Base-by-base conservation (phyloP, 2,329 filamentous ascomycete species). In the Rugonectria rugulosa region DNA sequence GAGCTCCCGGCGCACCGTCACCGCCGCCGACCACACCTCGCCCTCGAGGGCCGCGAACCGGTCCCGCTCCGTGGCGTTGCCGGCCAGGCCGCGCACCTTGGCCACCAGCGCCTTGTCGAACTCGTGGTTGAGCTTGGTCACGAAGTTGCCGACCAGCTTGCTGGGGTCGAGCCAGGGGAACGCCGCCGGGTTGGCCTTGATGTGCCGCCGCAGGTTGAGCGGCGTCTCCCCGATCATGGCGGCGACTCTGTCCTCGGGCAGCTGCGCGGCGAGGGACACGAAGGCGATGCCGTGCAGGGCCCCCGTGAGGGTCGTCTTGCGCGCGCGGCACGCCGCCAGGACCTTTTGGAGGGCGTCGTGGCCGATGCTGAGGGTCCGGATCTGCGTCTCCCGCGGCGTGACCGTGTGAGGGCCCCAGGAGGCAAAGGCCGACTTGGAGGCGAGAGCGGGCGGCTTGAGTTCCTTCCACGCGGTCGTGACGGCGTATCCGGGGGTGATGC, bases 251-350 rank as follows among this genome's bases (percentile, higher is more conserved):
- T 59, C 32, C 2, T 38, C 26, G 2, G 38, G 6, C 0, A 61
- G 43, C 37, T 61, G 62, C 4, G 46, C 42, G 6, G 63, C 52
- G 3, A 70, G 43, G 1, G 59, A 64, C 1, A 61, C 23, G 5
- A 66, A 31, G 2, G 37, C 26, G 4, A 70, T 53, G 3, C 53
- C 62, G 29, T 70, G 59, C 1, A 69, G 17, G 3, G 68, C 40
- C 5, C 58, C 65, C 10, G 69, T 69, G 2, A 72, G 19, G 2
- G 66, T 69, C 2, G 68, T 68, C 8, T 63, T 52, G 51, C 67
- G 56, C 3, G 36, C 15, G 2, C 68, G 57, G 32, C 68, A 71
- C 2, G 43, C 46, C 2, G 23, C 14, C 2, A 70, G 52, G 3
- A 67, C 44, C 9, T 26, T 44, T 17, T 61, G 36, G 24, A 65